Evolutionary conservation across 495 filamentous ascomycete genomes (phyloP).

Genomic region (Letharia columbiana): DNA sequence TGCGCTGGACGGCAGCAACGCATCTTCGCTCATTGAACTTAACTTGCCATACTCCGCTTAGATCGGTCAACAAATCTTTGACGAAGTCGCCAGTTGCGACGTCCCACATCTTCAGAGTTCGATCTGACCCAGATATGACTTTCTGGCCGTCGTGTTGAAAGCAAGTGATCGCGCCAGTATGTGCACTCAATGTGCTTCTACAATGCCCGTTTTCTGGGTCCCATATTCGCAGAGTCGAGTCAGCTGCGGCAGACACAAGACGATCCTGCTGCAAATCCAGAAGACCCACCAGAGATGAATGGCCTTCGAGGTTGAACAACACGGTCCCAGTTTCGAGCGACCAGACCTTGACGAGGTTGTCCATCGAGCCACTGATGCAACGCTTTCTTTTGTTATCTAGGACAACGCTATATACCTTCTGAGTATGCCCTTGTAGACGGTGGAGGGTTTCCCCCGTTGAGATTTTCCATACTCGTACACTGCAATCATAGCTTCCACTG

Average conservation of each 20-base stretch:
- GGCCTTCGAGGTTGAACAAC: constrained; percentile 86
- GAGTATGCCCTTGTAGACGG: constrained; percentile 75
- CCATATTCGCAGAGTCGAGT: constrained; percentile 94
- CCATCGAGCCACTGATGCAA: constrained; percentile 98
- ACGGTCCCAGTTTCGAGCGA: constrained; percentile 81
- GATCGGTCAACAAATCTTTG: constrained; percentile 87
- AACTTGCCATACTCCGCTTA: constrained; percentile 97
- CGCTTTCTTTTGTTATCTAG: constrained; percentile 84
- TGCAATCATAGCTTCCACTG: constrained; percentile 96
- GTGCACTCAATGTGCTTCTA: constrained; percentile 78
- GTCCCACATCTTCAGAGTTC: constrained; percentile 98
- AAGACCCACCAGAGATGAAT: constrained; percentile 86
- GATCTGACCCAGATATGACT: constrained; percentile 91
- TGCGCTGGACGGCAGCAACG: constrained; percentile 92
- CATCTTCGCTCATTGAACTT: constrained; percentile 93
- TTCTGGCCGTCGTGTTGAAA: constrained; percentile 98
- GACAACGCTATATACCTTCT: constrained; percentile 98
- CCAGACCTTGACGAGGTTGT: constrained; percentile 97
- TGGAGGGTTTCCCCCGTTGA: constrained; percentile 88
- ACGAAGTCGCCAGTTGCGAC: constrained; percentile 85
- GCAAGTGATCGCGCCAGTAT: constrained; percentile 96
- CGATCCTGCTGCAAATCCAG: constrained; percentile 80
- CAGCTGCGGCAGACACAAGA: constrained; percentile 89
- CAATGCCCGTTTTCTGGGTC: constrained; percentile 91
- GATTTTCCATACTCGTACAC: constrained; percentile 94